These are phyloP conservation scores for Arachnopeziza araneosa DNA, from an alignment of 2,329 filamentous ascomycete species.

Conservation along the genomic window DNA sequence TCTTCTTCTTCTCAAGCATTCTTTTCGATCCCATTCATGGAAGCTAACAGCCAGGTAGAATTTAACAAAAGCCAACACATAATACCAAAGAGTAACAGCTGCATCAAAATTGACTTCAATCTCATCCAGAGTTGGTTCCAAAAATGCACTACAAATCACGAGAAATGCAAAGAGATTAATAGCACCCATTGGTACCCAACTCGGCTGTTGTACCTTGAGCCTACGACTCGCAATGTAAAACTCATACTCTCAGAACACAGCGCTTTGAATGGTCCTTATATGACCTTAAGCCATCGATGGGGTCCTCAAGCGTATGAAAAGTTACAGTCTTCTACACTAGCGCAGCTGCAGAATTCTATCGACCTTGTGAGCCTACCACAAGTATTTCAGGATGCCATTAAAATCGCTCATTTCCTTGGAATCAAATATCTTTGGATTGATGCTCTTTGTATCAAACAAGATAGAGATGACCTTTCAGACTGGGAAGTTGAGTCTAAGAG, in stretches of 20 bases:
- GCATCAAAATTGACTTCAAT: not conserved
- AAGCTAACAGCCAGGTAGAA: not conserved
- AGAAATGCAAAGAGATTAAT: slow-evolving; percentile 1
- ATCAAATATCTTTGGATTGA: not conserved
- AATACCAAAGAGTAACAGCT: not conserved
- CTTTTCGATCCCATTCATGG: not conserved
- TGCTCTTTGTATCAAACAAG: not conserved
- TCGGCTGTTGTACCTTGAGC: slow-evolving; percentile 1
- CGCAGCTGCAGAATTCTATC: not conserved
- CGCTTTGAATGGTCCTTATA: not conserved
- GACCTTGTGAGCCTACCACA: not conserved
- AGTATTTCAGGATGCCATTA: not conserved
- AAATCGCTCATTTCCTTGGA: not conserved
- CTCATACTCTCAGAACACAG: not conserved
- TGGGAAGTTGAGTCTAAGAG: not conserved
- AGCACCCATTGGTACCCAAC: slow-evolving; percentile 1
- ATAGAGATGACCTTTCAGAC: not conserved
- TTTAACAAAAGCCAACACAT: not conserved
- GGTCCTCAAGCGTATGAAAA: not conserved
- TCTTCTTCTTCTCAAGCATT: not conserved
- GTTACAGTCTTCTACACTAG: not conserved
- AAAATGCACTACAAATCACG: slow-evolving; percentile 1
- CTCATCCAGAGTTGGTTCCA: slow-evolving; percentile 2
- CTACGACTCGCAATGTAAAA: not conserved
- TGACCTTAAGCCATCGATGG: not conserved